Evolutionary conservation across 148 eudicot species (phyloP).

Genomic region (Nepenthes gracilis): DNA sequence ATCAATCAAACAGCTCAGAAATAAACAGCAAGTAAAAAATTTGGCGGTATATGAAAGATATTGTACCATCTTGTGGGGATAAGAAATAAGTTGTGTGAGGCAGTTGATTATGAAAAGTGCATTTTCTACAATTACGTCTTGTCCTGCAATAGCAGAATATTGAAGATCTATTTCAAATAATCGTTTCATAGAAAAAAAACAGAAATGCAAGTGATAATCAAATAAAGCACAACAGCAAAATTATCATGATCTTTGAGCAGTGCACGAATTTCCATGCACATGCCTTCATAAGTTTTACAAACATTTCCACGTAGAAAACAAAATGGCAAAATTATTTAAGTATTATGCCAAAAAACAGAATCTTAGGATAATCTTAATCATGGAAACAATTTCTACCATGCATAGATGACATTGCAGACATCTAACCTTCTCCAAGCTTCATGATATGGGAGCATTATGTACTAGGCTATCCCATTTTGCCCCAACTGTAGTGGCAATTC

Average conservation of each 20-base stretch:
- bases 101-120: conserved; percentile 34
- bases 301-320: too few relatives aligned
- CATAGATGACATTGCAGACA: too few relatives aligned
- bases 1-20: not conserved
- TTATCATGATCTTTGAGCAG: not conserved
- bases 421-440: too few relatives aligned
- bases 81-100: conserved; percentile 47
- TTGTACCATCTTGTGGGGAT: conserved; percentile 80
- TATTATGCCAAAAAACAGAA: too few relatives aligned
- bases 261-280: too few relatives aligned
- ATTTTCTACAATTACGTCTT: conserved; percentile 56
- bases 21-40: not conserved
- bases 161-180: not conserved
- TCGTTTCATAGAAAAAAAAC: not conserved
- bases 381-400: too few relatives aligned
- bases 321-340: too few relatives aligned
- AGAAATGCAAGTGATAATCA: not conserved
- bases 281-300: too few relatives aligned
- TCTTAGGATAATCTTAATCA: too few relatives aligned
- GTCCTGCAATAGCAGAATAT: conserved; percentile 38
- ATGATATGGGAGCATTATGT: too few relatives aligned
- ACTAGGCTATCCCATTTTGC: too few relatives aligned
- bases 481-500: too few relatives aligned
- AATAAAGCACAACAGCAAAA: not conserved
- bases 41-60: not conserved